Evolutionary conservation across 306 rosid genomes (phyloP), one percentile per base, ranked within the genome.

Genomic region (Arachis stenosperma): DNA sequence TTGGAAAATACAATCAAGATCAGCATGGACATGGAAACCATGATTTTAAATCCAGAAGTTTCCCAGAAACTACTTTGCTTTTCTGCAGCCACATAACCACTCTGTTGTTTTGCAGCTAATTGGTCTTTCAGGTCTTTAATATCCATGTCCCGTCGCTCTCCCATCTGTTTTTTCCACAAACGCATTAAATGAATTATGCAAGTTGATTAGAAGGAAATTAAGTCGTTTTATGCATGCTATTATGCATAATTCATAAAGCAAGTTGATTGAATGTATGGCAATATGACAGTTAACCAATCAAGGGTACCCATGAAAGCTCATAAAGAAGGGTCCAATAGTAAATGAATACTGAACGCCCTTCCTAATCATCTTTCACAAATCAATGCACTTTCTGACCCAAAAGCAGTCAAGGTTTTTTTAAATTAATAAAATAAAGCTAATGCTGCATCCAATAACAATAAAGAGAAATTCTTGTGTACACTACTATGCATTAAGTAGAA

Each of bases 111-210:
- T 67, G 83, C 81, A 27, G 80, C 87, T 48, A 88, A 54, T 73
- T 85, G 87, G 50, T 88, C 92, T 77, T 71, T 58, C 44, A 88
- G 84, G 61, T 88, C 93, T 73, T 88, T 83, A 50, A 90, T 44
- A 36, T 86, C 91, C 74, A 56, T 90, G 84, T 86, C 96, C 70
- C 92, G 81, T 64, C 97, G 86, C 72, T 91, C 99, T 40, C 92
- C 98, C 82, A 86, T 88, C 99, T 95, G 93, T n/a, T 2, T 2
- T 14, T 52, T 71, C n/a, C 82, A 60, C 13, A 74, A 78, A 60
- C 58, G 33, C 76, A 68, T 48, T 27, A 67, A 67, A 70, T n/a
- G 27, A 58, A 83, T 51, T 56, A 59, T 30, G 59, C 15, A 37
- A 73, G 27, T 61, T 30, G 68, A 78, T 0, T 41, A 6, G 46